Conservation (phyloP, 768 basidiomycete species). For the Tricholoma terreum region DNA sequence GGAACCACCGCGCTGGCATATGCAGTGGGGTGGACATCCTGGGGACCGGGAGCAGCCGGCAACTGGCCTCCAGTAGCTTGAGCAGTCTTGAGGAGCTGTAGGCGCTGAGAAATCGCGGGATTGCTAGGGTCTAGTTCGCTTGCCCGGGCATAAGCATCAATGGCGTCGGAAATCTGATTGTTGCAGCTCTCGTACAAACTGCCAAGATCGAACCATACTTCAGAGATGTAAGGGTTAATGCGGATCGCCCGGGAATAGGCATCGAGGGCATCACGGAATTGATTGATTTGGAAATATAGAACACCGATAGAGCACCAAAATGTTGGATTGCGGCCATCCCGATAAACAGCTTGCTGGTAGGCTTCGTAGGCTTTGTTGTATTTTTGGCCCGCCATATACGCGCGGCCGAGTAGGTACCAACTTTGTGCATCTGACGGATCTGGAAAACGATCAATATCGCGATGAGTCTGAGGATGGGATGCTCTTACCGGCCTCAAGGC, state of each 20-base stretch:
- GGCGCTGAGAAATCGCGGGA: slow-evolving; percentile 73
- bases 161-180: slow-evolving; percentile 97
- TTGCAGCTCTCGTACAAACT: slow-evolving; percentile 97
- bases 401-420: slow-evolving; percentile 98
- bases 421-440: slow-evolving; percentile 96
- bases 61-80: slow-evolving; percentile 72
- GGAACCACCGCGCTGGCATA: slow-evolving; percentile 79
- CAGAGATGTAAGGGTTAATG: slow-evolving; percentile 96
- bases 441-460: slow-evolving; percentile 26
- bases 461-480: background rate
- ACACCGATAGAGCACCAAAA: slow-evolving; percentile 99
- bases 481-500: slow-evolving; percentile 84
- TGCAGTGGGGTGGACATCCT: slow-evolving; percentile 94
- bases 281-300: slow-evolving; percentile 99
- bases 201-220: slow-evolving; percentile 97
- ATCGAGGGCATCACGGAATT: slow-evolving; percentile 97
- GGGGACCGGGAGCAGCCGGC: slow-evolving; percentile 87
- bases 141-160: slow-evolving; percentile 95
- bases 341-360: slow-evolving; percentile 98
- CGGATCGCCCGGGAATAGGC: slow-evolving; percentile 98
- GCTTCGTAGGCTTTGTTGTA: slow-evolving; percentile 99
- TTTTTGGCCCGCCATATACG: slow-evolving; percentile 97
- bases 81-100: slow-evolving; percentile 75
- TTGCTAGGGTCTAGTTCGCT: slow-evolving; percentile 91
- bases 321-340: slow-evolving; percentile 97